phyloP scores from a whole-genome alignment of 495 filamentous ascomycete species.

The Penicillium fimorum region DNA sequence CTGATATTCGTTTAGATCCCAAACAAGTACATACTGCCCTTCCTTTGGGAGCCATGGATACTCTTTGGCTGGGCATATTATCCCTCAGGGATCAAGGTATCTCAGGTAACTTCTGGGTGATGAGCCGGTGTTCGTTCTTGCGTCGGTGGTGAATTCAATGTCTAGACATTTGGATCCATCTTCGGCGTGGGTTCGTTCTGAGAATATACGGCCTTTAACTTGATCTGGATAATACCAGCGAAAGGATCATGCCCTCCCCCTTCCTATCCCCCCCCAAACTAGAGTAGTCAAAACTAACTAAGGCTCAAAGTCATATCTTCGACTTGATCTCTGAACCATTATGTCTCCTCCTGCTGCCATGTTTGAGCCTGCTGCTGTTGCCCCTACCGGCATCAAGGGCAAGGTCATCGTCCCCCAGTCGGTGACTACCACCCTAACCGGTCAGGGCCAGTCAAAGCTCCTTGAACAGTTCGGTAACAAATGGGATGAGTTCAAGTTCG shows the following conservation, averaged over 20 bases:
- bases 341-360: constrained; percentile 77
- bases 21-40: constrained; percentile 29
- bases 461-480: constrained; percentile 62
- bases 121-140: constrained; percentile 67
- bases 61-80: constrained; percentile 40
- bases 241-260: constrained; percentile 84
- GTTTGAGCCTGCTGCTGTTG: constrained; percentile 38
- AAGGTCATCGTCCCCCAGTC: constrained; percentile 44
- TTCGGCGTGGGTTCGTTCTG: constrained; percentile 61
- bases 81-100: constrained; percentile 58
- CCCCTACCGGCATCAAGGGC: constrained; percentile 48
- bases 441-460: constrained; percentile 47
- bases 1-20: constrained; percentile 21
- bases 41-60: constrained; percentile 43
- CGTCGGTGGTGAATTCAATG: constrained; percentile 16
- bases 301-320: constrained; percentile 36
- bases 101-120: constrained; percentile 57
- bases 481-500: constrained; percentile 78
- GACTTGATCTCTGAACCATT: constrained; percentile 40
- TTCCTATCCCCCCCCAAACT: constrained; percentile 20
- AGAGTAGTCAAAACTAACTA: constrained; percentile 39
- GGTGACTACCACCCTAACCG: constrained; percentile 34
- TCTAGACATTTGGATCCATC: constrained; percentile 2
- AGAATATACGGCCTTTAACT: constrained; percentile 94
- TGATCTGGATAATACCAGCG: constrained; percentile 99